Conservation (phyloP, 2,329 filamentous ascomycete species). For the Alternaria solani region DNA sequence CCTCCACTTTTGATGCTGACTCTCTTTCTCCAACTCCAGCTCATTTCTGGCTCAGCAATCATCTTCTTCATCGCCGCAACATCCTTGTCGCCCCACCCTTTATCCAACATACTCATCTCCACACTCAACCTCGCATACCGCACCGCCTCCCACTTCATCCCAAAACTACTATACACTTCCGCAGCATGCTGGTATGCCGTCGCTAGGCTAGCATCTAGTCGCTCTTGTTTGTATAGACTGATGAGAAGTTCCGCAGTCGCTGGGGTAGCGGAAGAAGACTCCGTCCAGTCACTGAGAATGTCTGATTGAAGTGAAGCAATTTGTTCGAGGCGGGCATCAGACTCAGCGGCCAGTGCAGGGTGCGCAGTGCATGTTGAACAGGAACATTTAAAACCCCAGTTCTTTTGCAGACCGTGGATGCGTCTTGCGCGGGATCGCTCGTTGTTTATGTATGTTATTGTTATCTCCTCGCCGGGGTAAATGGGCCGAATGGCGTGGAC, state of each 20-base stretch:
- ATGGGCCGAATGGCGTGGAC: slow-evolving; percentile 53
- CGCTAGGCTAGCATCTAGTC: slow-evolving; percentile 48
- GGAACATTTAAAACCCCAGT: slow-evolving; percentile 53
- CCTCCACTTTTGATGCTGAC: slow-evolving; percentile 29
- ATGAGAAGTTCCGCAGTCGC: slow-evolving; percentile 49
- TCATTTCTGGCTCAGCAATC: slow-evolving; percentile 36
- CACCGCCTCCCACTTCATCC: slow-evolving; percentile 39
- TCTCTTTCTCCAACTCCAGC: slow-evolving; percentile 48
- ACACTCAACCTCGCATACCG: slow-evolving; percentile 40
- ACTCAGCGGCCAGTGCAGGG: slow-evolving; percentile 31
- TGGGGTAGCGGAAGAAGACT: slow-evolving; percentile 33
- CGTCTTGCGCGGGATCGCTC: slow-evolving; percentile 42
- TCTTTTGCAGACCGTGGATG: slow-evolving; percentile 40
- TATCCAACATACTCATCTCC: slow-evolving; percentile 41
- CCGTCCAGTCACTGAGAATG: slow-evolving; percentile 41
- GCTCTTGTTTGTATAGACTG: slow-evolving; percentile 49
- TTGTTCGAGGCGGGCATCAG: slow-evolving; percentile 46
- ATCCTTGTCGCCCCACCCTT: slow-evolving; percentile 40
- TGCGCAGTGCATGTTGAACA: slow-evolving; percentile 51
- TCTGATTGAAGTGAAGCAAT: slow-evolving; percentile 41
- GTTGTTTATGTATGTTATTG: slow-evolving; percentile 54
- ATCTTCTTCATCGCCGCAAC: slow-evolving; percentile 40
- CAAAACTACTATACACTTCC: slow-evolving; percentile 50
- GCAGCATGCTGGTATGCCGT: slow-evolving; percentile 52
- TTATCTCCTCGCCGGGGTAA: slow-evolving; percentile 52